Base-by-base conservation (phyloP, 192 early-diverging fungal genomes). In the Backusella mclennaniae region DNA sequence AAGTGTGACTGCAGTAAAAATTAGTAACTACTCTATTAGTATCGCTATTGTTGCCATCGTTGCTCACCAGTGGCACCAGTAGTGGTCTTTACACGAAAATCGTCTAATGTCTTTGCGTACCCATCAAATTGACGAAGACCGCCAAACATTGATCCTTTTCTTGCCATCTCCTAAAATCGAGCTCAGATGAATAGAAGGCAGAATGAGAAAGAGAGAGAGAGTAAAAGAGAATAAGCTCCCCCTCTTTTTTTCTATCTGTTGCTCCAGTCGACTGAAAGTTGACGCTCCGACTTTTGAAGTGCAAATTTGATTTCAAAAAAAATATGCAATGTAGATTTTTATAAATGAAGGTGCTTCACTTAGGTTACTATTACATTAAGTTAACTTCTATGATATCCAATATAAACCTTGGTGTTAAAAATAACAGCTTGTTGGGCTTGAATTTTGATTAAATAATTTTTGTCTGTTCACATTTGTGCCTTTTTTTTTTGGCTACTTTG, bases 31-130 rank as follows among this genome's bases (percentile, higher is more conserved):
- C n/a, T 17, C 21, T 15, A 23, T 46, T 6, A 33, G 33, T 33
- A 33, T 33, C 33, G 33, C 33, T 29, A 9, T 41, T 39, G 4
- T 39, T 52, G 31, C 71, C 67, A 69, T 69, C 14, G 39, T 4
- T 70, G n/a, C 17, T 67, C 42, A 38, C 93, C 89, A 56, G 85
- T 69, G 11, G 93, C 95, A 44, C 96, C 96, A 15, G 91, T 85
- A 35, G 87, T 85, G 6, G 96, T 97, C 79, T 93, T 92, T n/a
- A 93, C 86, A 66, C 90, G 88, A 86, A 98, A 97, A 85, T 99
- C 96, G 71, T 99, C 98, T 31, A 97, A 87, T 4, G 97, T 96
- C 81, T 99, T 99, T 14, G 97, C 97, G 73, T 98, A 99, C n/a
- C 89, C 92, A 74, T 96, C 94, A 77, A 94, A 88, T 72, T 83